Percentiles rank a stretch among this genome's conserved stretches.
Evolutionary conservation across 108 stramenopile genomes (phyloP).

Genomic region (Cyclostephanos tholiformis): DNA sequence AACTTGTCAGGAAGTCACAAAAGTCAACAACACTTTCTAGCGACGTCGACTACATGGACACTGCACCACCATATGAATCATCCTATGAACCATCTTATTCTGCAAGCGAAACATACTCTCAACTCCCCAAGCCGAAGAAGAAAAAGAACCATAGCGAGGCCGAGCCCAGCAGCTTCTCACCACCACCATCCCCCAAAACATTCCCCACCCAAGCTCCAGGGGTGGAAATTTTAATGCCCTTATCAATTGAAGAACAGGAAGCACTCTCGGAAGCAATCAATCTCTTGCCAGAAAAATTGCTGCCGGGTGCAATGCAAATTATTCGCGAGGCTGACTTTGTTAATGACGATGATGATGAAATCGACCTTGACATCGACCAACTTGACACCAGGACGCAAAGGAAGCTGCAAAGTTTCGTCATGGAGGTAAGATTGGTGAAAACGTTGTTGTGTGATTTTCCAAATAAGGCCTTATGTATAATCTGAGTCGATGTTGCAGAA

Average conservation of each 20-base stretch:
- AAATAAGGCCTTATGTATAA: slow-evolving; percentile 42
- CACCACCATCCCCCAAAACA: slow-evolving; percentile 13
- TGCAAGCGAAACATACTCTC: slow-evolving; percentile 10
- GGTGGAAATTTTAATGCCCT: slow-evolving; percentile 56
- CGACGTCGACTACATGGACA: neutral
- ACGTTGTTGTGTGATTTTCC: slow-evolving; percentile 6
- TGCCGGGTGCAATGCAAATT: slow-evolving; percentile 81
- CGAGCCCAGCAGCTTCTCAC: slow-evolving; percentile 5
- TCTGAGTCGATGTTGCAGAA: slow-evolving; percentile 14
- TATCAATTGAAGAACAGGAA: slow-evolving; percentile 81
- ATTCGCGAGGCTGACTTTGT: slow-evolving; percentile 79
- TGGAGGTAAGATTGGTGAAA: slow-evolving; percentile 71
- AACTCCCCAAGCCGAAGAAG: slow-evolving; percentile 51
- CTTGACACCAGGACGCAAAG: slow-evolving; percentile 78
- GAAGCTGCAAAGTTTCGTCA: slow-evolving; percentile 74
- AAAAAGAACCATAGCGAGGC: slow-evolving; percentile 55
- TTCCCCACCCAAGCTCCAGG: slow-evolving; percentile 33
- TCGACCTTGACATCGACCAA: slow-evolving; percentile 87
- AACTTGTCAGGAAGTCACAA: slow-evolving; percentile 46
- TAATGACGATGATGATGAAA: slow-evolving; percentile 79
- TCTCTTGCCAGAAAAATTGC: slow-evolving; percentile 55
- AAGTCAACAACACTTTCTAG: slow-evolving; percentile 16
- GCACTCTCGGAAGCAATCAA: slow-evolving; percentile 82
- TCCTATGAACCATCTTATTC: slow-evolving; percentile 1
- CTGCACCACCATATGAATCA: slow-evolving; percentile 3